Evolutionary conservation across 2,329 filamentous ascomycete genomes (phyloP).

Genomic region (Cladobotryum protrusum): DNA sequence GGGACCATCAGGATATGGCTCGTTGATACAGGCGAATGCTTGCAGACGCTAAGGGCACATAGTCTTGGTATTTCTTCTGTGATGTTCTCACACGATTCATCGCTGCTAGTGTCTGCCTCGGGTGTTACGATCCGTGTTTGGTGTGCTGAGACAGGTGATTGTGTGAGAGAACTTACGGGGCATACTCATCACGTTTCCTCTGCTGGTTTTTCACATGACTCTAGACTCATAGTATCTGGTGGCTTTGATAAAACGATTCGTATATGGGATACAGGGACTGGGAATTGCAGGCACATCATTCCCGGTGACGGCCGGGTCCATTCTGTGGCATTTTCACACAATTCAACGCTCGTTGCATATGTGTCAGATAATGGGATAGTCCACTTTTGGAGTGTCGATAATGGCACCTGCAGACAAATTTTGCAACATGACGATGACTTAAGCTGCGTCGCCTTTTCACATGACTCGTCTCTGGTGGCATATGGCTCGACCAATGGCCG

Average conservation of each 20-base stretch:
- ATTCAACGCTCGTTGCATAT: neutral
- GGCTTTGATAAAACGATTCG: neutral
- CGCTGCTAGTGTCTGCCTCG: neutral
- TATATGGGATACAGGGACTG: neutral
- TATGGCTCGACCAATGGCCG: neutral
- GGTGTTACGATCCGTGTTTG: conserved; percentile 2
- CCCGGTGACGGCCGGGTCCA: too few species aligned
- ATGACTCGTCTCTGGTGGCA: neutral
- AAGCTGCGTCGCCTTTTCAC: neutral
- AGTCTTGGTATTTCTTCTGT: neutral
- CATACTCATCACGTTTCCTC: neutral
- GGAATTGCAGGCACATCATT: neutral
- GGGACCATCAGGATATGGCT: neutral
- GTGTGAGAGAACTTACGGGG: neutral
- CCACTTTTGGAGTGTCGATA: neutral
- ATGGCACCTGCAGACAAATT: neutral
- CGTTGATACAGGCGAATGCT: neutral
- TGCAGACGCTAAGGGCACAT: neutral
- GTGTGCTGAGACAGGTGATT: neutral
- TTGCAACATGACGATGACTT: neutral
- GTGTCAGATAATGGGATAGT: neutral
- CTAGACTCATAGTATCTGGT: neutral
- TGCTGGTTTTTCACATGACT: neutral
- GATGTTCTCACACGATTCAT: neutral
- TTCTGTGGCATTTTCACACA: neutral